phyloP scores from a whole-genome alignment of 371 early-diverging fungal species.

The Syncephalastrum contaminatum region DNA sequence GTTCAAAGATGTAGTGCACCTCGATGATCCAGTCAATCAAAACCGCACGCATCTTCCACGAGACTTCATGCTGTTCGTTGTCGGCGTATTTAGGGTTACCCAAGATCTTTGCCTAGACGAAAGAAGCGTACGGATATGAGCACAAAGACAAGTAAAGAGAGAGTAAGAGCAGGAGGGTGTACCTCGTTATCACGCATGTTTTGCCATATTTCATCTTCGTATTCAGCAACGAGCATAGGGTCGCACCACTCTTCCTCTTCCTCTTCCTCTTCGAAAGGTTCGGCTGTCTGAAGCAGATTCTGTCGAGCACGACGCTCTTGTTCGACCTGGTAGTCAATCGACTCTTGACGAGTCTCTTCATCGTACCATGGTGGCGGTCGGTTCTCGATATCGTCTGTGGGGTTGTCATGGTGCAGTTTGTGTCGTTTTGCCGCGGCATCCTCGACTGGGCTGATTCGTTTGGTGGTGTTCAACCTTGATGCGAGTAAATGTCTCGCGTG shows the following conservation, averaged over 20 bases:
- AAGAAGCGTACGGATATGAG: constrained; percentile 6
- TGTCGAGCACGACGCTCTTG: too few relatives aligned
- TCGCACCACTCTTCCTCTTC: constrained; percentile 53
- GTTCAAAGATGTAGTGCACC: constrained; percentile 84
- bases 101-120: constrained; percentile 52
- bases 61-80: constrained; percentile 81
- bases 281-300: constrained; percentile 4
- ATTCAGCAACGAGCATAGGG: constrained; percentile 92
- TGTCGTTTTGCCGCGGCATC: not conserved
- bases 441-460: too few relatives aligned
- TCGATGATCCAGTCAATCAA: constrained; percentile 85
- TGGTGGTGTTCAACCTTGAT: too few relatives aligned
- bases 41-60: constrained; percentile 92
- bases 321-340: too few relatives aligned
- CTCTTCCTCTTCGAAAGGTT: not conserved
- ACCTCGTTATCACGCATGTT: constrained; percentile 82
- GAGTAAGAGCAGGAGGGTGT: not conserved
- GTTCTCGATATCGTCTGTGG: not conserved
- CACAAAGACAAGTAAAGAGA: not conserved
- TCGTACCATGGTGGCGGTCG: not conserved
- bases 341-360: not conserved
- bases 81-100: constrained; percentile 81
- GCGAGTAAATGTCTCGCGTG: too few relatives aligned
- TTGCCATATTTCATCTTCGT: constrained; percentile 86
- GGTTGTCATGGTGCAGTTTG: not conserved